Evolutionary conservation across 2,329 filamentous ascomycete species (phyloP), one percentile per base, ranked within the genome.

Genomic region (Huntiella abstrusa): DNA sequence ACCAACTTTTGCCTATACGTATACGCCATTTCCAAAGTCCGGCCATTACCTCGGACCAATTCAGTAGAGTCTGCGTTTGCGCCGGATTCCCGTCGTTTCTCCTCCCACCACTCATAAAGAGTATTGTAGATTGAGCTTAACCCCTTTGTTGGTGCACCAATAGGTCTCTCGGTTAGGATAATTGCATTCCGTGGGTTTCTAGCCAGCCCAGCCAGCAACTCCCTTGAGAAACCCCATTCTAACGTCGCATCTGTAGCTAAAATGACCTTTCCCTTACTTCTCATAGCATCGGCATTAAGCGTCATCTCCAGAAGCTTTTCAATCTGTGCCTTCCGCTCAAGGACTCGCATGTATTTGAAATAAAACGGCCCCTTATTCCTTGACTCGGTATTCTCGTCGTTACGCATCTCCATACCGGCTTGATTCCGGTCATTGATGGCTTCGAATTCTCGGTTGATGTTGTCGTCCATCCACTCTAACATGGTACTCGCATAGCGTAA

Each of bases 401-500:
- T 44, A 11, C 40, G 48, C 35, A 44, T 44, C 19, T 63, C 65
- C 0, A 64, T 61, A 8, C 66, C 65, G 5, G 65, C 62, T 51
- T 68, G 64, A 3, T 62, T 66, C 52, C 75, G 72, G 2, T 70
- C 72, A 41, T 77, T 69, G 11, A 80, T 77, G 12, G 45, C 49
- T 58, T 94, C 87, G 51, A 94, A 92, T 55, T 96, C 88, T 46
- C 86, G 78, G 37, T 93, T 81, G 49, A 98, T 92, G 49, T 78
- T 80, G 56, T 95, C 87, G 57, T 96, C 87, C 87, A 98, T 96
- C 91, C 91, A 98, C 58, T 98, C 91, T 32, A 98, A 68, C 83
- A 98, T 93, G 59, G 88, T 95, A 53, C 87, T 74, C 19, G 88
- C 83, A 53, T 95, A 84, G 45, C 85, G 74, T 70, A 96, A 83